phyloP scores from a whole-genome alignment of 805 yeast species.

The Sugiyamaella americana region DNA sequence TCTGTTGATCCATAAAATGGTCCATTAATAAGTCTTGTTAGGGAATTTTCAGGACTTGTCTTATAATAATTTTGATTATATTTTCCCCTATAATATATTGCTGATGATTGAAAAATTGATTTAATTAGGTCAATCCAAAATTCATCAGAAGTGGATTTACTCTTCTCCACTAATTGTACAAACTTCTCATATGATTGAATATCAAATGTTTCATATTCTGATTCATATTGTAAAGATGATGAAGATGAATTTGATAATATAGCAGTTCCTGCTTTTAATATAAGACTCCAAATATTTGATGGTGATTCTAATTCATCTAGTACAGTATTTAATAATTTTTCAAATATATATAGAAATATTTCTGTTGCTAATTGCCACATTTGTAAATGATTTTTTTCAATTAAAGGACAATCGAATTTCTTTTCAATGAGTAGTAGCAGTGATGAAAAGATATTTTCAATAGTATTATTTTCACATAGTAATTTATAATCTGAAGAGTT shows the following conservation, averaged over 20 bases:
- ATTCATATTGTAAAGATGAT: slow-evolving; percentile 35
- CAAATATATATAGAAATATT: slow-evolving; percentile 12
- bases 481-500: background rate
- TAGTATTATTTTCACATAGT: background rate
- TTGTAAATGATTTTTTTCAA: slow-evolving; percentile 7
- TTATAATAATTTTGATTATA: slow-evolving; percentile 27
- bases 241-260: slow-evolving; percentile 14
- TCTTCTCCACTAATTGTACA: slow-evolving; percentile 19
- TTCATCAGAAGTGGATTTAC: slow-evolving; percentile 12
- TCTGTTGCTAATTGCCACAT: slow-evolving; percentile 23
- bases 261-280: slow-evolving; percentile 29
- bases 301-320: background rate
- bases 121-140: slow-evolving; percentile 41
- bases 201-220: slow-evolving; percentile 41
- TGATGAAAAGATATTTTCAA: slow-evolving; percentile 7
- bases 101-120: slow-evolving; percentile 51
- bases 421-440: slow-evolving; percentile 11
- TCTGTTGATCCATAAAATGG: slow-evolving; percentile 60
- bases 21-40: slow-evolving; percentile 41
- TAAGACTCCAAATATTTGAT: slow-evolving; percentile 30
- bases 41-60: slow-evolving; percentile 31
- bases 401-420: slow-evolving; percentile 19
- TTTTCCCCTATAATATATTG: slow-evolving; percentile 48
- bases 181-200: slow-evolving; percentile 40
- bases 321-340: background rate